phyloP scores from a whole-genome alignment of 768 basidiomycete species.

The Podaxis sp. region DNA sequence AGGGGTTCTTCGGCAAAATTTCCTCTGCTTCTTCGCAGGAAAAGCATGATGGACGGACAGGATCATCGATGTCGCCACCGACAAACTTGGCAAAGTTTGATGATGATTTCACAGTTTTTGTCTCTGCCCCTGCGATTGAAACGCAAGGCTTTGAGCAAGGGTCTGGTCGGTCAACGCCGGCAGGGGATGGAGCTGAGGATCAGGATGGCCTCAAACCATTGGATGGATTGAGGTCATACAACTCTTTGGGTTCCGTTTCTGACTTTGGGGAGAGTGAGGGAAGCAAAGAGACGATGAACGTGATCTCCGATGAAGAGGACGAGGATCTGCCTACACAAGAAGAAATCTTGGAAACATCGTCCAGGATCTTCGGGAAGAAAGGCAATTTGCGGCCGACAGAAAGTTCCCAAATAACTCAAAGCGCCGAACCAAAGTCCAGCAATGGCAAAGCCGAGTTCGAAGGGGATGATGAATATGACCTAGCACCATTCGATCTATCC shows the following conservation, averaged over 20 bases:
- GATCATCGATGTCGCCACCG: background rate
- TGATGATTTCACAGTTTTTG: conserved; percentile 78
- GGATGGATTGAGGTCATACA: conserved; percentile 33
- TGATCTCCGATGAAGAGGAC: conserved; percentile 18
- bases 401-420: background rate
- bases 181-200: conserved; percentile 10
- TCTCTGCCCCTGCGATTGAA: conserved; percentile 51
- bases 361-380: conserved; percentile 45
- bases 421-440: conserved; percentile 1
- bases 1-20: background rate
- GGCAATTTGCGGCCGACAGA: background rate
- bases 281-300: background rate
- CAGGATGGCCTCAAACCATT: conserved; percentile 13
- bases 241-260: conserved; percentile 56
- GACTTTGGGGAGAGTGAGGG: conserved; percentile 42
- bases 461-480: conserved; percentile 33
- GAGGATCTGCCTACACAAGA: conserved; percentile 42
- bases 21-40: background rate
- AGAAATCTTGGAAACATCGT: conserved; percentile 49
- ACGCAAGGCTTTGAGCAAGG: conserved; percentile 9
- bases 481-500: conserved; percentile 59
- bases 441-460: conserved; percentile 4
- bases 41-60: background rate
- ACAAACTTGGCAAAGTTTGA: conserved; percentile 42
- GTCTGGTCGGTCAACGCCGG: conserved; percentile 9